Base-by-base conservation (phyloP, 1,139 yeast species). In the Arxiozyma slooffiae region DNA sequence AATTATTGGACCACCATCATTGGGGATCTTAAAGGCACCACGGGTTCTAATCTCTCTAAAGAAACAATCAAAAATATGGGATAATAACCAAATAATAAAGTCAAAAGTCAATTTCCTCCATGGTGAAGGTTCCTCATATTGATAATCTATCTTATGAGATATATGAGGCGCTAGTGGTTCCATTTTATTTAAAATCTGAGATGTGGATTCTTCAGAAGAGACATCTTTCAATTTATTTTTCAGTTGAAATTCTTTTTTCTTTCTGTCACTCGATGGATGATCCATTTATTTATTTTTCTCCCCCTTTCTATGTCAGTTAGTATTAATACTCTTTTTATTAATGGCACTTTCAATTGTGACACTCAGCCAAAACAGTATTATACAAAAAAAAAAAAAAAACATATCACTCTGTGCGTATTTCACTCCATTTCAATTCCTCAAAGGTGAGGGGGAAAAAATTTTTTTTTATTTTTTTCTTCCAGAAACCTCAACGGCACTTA, bases 21-120 rank as follows among this genome's bases (percentile, higher is more conserved):
- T 57, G 4, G 92, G 90, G 30, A 84, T 65, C 54, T 82, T 76
- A 62, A 78, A 81, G 0, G 85, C 81, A 2, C 89, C 89, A 50
- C 88, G 69, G 1, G 83, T 77, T 49, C 81, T 73, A 47, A 83
- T 81, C 61, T 84, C 90, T 51, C 90, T 66, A 67, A 84, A 84
- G 68, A 84, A 84, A 34, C 53, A 49, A 8, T 44, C 38, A 38
- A 54, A 50, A 1, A 52, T 46, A n/a, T 36, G 41, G 18, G 50
- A 47, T 7, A 54, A 43, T 17, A 52, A 14, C 49, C 52, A 54
- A 16, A 54, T 34, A 9, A 50, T 48, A 7, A 45, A 44, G 45
- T 54, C 56, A 43, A 50, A 54, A n/a, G 48, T 49, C 9, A 41
- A n/a, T 38, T 50, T 54, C 17, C 53, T 45, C 41, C 44, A 44